Conservation (phyloP, 306 rosid species). For the Trifolium subterraneum region DNA sequence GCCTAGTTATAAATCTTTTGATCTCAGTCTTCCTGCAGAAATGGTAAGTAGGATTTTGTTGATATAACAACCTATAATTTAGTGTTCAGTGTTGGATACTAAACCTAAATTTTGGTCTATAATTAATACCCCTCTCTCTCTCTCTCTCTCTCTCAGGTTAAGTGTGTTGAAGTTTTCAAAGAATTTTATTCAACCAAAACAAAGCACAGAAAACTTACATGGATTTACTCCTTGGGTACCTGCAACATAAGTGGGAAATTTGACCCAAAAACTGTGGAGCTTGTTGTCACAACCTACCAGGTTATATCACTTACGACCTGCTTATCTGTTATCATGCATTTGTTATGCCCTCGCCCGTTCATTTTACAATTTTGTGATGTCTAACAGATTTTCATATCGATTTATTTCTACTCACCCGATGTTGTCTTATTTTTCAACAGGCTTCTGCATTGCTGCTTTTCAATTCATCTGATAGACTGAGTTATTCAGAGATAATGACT, state of each 20-base stretch:
- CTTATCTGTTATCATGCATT: constrained; percentile 17
- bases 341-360: constrained; percentile 13
- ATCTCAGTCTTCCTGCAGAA: constrained; percentile 90
- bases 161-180: constrained; percentile 92
- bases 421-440: constrained; percentile 47
- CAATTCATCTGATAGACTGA: constrained; percentile 78
- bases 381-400: constrained; percentile 1
- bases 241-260: constrained; percentile 83
- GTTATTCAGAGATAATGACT: constrained; percentile 86
- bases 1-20: constrained; percentile 98
- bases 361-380: constrained; percentile 31
- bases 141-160: constrained; percentile 51
- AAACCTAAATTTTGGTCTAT: constrained; percentile 35
- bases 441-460: constrained; percentile 91
- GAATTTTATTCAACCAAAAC: constrained; percentile 88
- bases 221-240: constrained; percentile 97
- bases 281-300: constrained; percentile 95
- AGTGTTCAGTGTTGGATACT: constrained; percentile 25
- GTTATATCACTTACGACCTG: constrained; percentile 47
- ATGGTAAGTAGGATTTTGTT: constrained; percentile 64
- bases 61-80: constrained; percentile 28
- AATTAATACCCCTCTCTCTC: constrained; percentile 11
- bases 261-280: constrained; percentile 79
- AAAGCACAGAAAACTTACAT: constrained; percentile 87
- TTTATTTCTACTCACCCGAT: constrained; percentile 33